Base-by-base conservation (phyloP, 1,284 basidiomycete species). In the Omphalotus olearius region DNA sequence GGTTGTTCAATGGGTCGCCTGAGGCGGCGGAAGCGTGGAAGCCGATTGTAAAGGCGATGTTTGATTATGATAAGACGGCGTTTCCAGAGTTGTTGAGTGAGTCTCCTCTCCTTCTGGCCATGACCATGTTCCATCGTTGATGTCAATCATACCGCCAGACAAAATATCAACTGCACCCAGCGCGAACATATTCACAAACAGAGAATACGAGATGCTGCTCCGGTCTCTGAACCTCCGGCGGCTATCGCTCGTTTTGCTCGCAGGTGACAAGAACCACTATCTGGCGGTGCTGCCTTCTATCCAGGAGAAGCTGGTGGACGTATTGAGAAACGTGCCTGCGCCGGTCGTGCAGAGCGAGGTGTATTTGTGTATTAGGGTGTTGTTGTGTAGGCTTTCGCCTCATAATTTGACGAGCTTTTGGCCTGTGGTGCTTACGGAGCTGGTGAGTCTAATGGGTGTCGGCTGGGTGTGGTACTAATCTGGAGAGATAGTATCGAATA, bases 281-380 rank as follows among this genome's bases (percentile, higher is more conserved):
- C 69, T 99, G 39, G 85, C 85, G 0, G 91, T 95, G 57, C 73
- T 99, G 25, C 97, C 97, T 2, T 82, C 80, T 39, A 92, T 99
- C 20, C 95, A 98, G 68, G 97, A 99, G 69, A 97, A 93, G 69
- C 75, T 99, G 16, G 97, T 98, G 6, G 97, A 99, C 58, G 83
- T 96, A 2, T 71, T 99, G 42, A 82, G 92, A 44, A 90, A 86
- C 53, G 80, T 86, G 13, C 75, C 89, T 1, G 83, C 91, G 9
- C 88, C 95, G 0, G 76, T 91, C 41, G 91, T 98, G 0, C 92
- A 96, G 63, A 89, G 89, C 58, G 96, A 99, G 66, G 91, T 93
- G 3, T 99, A 95, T 66, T 79, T 99, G 4, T 98, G 94, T 64
- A 82, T 99, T 48, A 79, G 97, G 7, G 89, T 98, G 1, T 69